Evolutionary conservation across 495 filamentous ascomycete species (phyloP), one percentile per base, ranked within the genome.

Genomic region (Pseudevernia furfuracea): DNA sequence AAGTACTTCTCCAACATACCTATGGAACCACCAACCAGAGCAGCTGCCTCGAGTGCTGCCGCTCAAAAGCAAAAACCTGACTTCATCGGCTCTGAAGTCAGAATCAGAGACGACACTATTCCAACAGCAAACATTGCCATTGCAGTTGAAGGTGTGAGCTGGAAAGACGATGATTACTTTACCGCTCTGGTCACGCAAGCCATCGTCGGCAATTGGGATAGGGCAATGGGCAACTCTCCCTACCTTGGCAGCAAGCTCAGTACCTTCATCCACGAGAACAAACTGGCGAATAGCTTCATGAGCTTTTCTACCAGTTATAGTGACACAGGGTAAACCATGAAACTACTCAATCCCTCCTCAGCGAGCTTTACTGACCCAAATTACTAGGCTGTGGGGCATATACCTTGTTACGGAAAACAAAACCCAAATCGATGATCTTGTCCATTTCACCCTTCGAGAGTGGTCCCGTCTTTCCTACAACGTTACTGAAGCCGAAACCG

Each of bases 291-390:
- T 80, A 96, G 91, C 83, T 97, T 96, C 86, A 99, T 99, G 94
- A 93, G 89, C 84, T 99, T 99, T 81, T 96, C 91, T 70, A 99
- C 94, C 56, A 96, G 91, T 81, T 99, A 99, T 80, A 96, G 90
- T 74, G 94, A 99, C 79, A 97, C 94, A 74, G 94, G 92, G 92
- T 96, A 84, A 80, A 84, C 70, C 57, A 66, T 65, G 2, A 34
- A 32, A 32, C 57, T 21, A 58, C 23, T 52, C 48, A 61, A 61
- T 17, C 43, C 28, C 32, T 5, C 28, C 32, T 58, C 62, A 53
- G 9, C 10, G 23, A 21, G 23, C 2, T 46, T 23, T 32, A 19
- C 67, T 63, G 43, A 68, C 38, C 75, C 59, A 43, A 49, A 55
- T 3, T 58, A 19, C 74, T 41, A 96, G 94, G 79, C 87, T 99